Evolutionary conservation across 257 asterid species (phyloP), one percentile per base, ranked within the genome.

Genomic region (Plantago elongata): DNA sequence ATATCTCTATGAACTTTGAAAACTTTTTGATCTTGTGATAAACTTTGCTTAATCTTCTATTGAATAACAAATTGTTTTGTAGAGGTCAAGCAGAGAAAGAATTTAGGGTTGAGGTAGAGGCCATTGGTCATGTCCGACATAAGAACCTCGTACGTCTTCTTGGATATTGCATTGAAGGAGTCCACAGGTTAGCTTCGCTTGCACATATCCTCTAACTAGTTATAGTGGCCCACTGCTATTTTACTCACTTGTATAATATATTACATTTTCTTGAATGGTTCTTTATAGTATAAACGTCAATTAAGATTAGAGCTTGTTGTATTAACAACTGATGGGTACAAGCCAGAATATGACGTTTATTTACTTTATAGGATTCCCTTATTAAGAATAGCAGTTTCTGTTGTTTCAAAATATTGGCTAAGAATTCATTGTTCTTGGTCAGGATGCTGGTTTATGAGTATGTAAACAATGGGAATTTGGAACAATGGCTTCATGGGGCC

Each of bases 51-150:
- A 57, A 34, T 46, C 9, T 57, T 72, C 47, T 60, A 61, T 70
- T 69, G 51, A 60, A 56, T 64, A 59, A 67, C 38, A 11, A 75
- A 51, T 63, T 68, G 44, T 5, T 49, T 51, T 77, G 70, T 75
- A 92, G 98, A 67, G 98, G 98, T 51, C 98, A 92, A 77, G 98
- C 98, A 0, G 99, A 92, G 83, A 89, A 83, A 59, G 99, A 93
- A 65, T 93, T 89, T 69, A 76, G 96, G 74, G 94, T 83, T 57
- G 99, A 92, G 79, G 99, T 89, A 49, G 99, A 92, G 74, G 97
- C 99, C 16, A 89, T 92, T 12, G 99, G 97, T 27, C 95, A 92
- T 70, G 97, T 86, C 81, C 89, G 99, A 16, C 99, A 92, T 71
- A 92, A 92, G 84, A 92, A 92, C 75, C 83, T 89, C 58, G 97